A percentile compares a stretch with the other conserved stretches of the same genome.
Conservation (phyloP, 2,329 filamentous ascomycete species). For the Botryotinia calthae region DNA sequence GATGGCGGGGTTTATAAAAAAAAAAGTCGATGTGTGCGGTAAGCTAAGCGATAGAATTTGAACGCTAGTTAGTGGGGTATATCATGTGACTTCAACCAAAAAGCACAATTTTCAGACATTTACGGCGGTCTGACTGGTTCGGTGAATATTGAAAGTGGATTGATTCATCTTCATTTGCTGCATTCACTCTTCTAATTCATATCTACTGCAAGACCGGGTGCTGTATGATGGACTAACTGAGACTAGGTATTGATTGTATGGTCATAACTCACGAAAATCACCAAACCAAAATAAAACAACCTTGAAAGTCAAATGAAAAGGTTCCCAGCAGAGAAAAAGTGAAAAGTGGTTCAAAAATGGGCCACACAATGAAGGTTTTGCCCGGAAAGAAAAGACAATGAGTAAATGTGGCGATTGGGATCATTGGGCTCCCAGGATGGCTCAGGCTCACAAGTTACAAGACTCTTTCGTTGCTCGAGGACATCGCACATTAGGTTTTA, state of each 20-base stretch:
- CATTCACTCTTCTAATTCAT: neutral
- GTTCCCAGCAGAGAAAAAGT: neutral
- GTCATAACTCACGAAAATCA: neutral
- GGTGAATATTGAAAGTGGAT: neutral
- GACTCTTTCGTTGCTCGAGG: neutral
- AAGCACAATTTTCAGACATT: neutral
- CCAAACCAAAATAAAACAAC: neutral
- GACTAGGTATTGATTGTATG: no score
- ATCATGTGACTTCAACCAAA: neutral
- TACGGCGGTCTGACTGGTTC: constrained; percentile 3
- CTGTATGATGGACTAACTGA: neutral
- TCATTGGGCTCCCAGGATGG: constrained; percentile 6
- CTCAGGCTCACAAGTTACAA: neutral
- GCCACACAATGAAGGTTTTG: neutral
- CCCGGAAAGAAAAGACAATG: neutral
- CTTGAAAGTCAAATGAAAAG: neutral
- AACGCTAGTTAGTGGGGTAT: constrained; percentile 17
- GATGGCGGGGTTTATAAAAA: constrained; percentile 20
- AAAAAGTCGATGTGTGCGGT: constrained; percentile 7
- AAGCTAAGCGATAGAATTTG: constrained; percentile 18
- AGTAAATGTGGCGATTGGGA: constrained; percentile 9
- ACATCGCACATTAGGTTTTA: neutral
- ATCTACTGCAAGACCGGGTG: neutral
- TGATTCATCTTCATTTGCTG: neutral
- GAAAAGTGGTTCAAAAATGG: neutral